Base-by-base conservation (phyloP, 2,329 filamentous ascomycete species). In the Septoria linicola region DNA sequence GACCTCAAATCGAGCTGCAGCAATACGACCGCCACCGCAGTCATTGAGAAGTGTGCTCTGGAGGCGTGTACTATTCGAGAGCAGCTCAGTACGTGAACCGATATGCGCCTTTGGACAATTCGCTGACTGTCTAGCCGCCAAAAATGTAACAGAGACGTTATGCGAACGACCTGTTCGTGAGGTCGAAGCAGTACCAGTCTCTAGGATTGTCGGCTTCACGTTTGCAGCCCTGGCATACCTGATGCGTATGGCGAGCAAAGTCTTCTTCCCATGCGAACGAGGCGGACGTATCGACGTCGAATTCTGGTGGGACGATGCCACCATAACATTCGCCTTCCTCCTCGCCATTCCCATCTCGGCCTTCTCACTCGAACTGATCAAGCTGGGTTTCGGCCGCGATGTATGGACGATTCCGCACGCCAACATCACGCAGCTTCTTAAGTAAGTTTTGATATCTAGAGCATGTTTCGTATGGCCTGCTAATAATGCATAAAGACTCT, bases 271-370 rank as follows among this genome's bases (percentile, higher is more conserved):
- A 10, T 53, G 50, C 27, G 44, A 51, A 13, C 45, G 41, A 48
- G 49, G 42, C 25, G 40, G 45, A 16, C 48, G 54, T n/a, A 39
- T 54, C 13, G 49, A 54, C 40, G 35, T 45, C 8, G 47, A 56
- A n/a, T 37, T 53, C 14, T 57, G 53, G 51, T 59, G 54, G 54
- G 57, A 59, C 20, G 54, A 59, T 40, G 21, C 39, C 8, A 42
- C 47, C 16, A 55, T 57, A 3, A 51, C 32, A 8, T 14, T 55
- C 31, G 57, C 57, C 3, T 51, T 42, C 30, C 6, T 55, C 3
- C 21, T 55, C 2, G 23, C 54, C 23, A 57, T 59, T 31, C 49
- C 54, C 1, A 57, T 57, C 7, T 45, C 46, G 1, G 41, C 43
- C n/a, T 14, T 54, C 8, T 57, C 49, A 1, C 17, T 8, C 31